Base-by-base conservation (phyloP, 305 asterid genomes). In the Rubia peregrina region DNA sequence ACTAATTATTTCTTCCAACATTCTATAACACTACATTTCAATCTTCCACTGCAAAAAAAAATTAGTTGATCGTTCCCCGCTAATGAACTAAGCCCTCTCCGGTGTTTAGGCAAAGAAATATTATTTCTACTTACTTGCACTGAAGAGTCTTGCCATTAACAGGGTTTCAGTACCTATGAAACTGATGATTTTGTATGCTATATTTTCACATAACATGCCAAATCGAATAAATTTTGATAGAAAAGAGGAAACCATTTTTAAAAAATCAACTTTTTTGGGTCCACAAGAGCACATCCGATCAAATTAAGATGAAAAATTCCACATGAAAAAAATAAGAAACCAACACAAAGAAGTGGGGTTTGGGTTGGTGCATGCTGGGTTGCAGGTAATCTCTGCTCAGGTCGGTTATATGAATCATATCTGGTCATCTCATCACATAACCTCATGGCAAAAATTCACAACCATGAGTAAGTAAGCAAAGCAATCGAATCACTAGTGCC, bases 261-360 rank as follows among this genome's bases (percentile, higher is more conserved):
- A 75, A 77, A 75, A 65, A 67, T 63, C 61, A 56, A 56, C 61
- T 22, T 56, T 49, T 49, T 49, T 19, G 17, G 56, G 56, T 49
- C 56, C 56, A 49, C 56, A 49, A 49, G 76, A 65, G 76, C 76
- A 67, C 68, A 64, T 73, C 84, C 76, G 62, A 71, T 30, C 19
- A 49, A 41, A 60, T 53, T 26, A 67, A 74, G 21, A 61, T n/a
- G 70, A 71, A 64, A 64, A 80, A 77, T 67, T 68, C 71, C 36
- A 33, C 36, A 33, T 33, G 56, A 22, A 43, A 24, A 36, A 9
- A 53, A 61, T 69, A 53, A 43, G 30, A 36, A 63, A 71, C 42
- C 40, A 76, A 68, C 71, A 41, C 65, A 55, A 30, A 21, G 36
- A 42, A 61, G 61, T 67, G 61, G 72, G 68, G 61, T 17, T 49